phyloP scores from a whole-genome alignment of 2,329 filamentous ascomycete genomes.

The Penicillium sp. region DNA sequence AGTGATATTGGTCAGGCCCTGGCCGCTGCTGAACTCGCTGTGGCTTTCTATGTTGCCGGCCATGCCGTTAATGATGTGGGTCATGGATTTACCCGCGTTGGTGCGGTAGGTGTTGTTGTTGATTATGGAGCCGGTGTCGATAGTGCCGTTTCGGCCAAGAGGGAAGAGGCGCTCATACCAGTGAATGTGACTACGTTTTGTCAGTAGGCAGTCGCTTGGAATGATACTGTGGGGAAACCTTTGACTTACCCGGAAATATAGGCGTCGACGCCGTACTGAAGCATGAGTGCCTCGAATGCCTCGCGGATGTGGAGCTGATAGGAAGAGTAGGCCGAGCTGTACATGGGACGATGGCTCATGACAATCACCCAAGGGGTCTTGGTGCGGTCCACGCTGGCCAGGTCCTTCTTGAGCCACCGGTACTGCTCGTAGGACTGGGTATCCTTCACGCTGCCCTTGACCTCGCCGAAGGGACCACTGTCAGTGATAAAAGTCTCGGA shows the following conservation, averaged over 20 bases:
- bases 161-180: constrained; percentile 49
- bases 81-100: constrained; percentile 50
- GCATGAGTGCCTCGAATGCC: constrained; percentile 48
- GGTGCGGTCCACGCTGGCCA: constrained; percentile 45
- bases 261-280: constrained; percentile 48
- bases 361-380: constrained; percentile 53
- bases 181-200: constrained; percentile 49
- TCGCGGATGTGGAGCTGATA: constrained; percentile 47
- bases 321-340: constrained; percentile 44
- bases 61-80: constrained; percentile 54
- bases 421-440: constrained; percentile 49
- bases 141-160: constrained; percentile 39
- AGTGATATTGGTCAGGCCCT: constrained; percentile 44
- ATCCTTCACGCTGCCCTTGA: constrained; percentile 41
- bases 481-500: constrained; percentile 50
- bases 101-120: constrained; percentile 51
- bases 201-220: no score
- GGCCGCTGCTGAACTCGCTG: constrained; percentile 36
- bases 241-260: constrained; percentile 41
- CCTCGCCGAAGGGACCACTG: constrained; percentile 49
- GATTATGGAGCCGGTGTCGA: constrained; percentile 44
- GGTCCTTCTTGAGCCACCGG: constrained; percentile 39
- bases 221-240: no score
- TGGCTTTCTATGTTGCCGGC: constrained; percentile 55
- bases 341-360: constrained; percentile 52